phyloP scores from a whole-genome alignment of 768 basidiomycete species.

The Boletus reticulatus region DNA sequence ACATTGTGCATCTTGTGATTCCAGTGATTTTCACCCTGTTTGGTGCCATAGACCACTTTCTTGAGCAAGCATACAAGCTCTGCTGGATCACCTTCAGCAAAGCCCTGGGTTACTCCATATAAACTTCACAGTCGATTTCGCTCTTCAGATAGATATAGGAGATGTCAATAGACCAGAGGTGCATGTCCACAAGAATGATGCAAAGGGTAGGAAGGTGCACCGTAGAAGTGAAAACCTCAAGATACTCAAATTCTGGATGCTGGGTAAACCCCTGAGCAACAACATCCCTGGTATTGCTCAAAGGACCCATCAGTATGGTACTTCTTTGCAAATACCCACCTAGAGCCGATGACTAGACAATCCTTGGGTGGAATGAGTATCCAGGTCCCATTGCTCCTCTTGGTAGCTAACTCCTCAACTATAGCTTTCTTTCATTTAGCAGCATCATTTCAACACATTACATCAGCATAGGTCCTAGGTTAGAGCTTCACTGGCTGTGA shows the following conservation, averaged over 20 bases:
- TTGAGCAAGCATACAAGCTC: no score
- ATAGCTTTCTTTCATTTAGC: no score
- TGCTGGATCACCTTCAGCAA: no score
- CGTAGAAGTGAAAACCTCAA: constrained; percentile 32
- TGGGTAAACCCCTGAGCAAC: constrained; percentile 24
- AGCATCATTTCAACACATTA: no score
- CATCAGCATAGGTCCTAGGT: no score
- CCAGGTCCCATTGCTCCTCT: neutral
- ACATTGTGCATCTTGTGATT: neutral
- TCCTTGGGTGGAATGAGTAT: constrained; percentile 2
- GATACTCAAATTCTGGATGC: constrained; percentile 33
- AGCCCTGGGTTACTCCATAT: neutral
- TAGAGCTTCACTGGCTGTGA: no score
- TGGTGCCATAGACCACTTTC: neutral
- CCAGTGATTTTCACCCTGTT: neutral
- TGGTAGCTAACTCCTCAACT: neutral
- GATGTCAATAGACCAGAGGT: neutral
- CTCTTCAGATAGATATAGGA: neutral
- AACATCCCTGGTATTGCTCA: constrained; percentile 36
- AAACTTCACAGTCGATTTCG: neutral
- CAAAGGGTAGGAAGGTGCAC: no score
- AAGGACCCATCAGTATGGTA: constrained; percentile 26
- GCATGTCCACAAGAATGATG: no score
- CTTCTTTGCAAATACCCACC: constrained; percentile 35
- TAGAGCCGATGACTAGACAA: constrained; percentile 29